Conservation (phyloP, 805 yeast genomes). For the Hanseniaspora lachancei region DNA sequence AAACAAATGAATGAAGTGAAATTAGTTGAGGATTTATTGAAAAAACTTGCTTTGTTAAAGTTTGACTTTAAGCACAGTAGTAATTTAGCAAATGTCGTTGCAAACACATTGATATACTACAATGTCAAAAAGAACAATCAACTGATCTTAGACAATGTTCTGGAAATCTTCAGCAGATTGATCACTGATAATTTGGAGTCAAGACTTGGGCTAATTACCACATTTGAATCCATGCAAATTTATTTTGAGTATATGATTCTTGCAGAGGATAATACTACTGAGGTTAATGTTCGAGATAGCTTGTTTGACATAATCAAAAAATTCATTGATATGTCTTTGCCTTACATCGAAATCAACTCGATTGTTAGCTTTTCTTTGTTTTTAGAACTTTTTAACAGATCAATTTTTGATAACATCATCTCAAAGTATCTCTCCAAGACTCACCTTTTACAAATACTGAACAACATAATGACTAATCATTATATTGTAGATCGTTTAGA, state of each 20-base stretch:
- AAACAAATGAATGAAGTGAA: background rate
- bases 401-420: constrained; percentile 15
- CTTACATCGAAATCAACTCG: constrained; percentile 17
- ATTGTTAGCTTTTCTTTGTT: constrained; percentile 27
- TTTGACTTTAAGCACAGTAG: background rate
- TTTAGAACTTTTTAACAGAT: constrained; percentile 25
- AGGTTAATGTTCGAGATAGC: constrained; percentile 18
- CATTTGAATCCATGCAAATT: constrained; percentile 10
- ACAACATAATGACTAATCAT: constrained; percentile 15
- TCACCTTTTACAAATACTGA: constrained; percentile 20
- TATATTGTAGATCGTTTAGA: constrained; percentile 13
- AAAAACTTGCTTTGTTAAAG: background rate
- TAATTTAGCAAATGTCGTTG: background rate
- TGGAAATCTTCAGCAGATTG: constrained; percentile 12
- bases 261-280: background rate
- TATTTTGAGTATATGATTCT: constrained; percentile 1
- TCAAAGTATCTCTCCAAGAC: background rate
- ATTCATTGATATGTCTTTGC: constrained; percentile 7
- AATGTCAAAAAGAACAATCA: constrained; percentile 3
- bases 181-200: constrained; percentile 8
- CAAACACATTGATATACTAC: constrained; percentile 1
- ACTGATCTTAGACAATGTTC: constrained; percentile 10
- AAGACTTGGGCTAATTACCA: constrained; percentile 9
- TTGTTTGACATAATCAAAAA: background rate
- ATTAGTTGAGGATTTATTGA: constrained; percentile 9